A percentile compares a stretch with the other conserved stretches of the same genome.
These are phyloP conservation scores for Cytospora piceae DNA, from an alignment of 2,329 filamentous ascomycete genomes.

Conservation along the genomic window DNA sequence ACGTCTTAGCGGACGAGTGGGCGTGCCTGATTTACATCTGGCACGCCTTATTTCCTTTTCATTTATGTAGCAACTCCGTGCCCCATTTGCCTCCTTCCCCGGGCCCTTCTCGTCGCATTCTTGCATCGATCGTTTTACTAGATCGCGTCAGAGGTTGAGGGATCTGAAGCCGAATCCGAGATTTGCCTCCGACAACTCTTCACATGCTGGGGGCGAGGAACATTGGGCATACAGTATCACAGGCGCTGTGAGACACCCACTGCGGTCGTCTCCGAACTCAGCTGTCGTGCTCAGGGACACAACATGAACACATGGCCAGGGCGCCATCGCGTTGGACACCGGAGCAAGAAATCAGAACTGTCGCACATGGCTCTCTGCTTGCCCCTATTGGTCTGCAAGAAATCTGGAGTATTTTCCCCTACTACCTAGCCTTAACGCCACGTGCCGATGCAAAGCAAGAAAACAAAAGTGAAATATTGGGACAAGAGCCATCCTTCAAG, in stretches of 20 bases:
- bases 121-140: neutral
- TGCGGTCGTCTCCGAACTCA: neutral
- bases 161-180: neutral
- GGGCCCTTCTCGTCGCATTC: neutral
- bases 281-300: slow-evolving; percentile 1
- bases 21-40: neutral
- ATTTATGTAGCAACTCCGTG: neutral
- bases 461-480: slow-evolving; percentile 15
- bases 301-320: slow-evolving; percentile 8
- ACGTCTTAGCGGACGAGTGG: neutral
- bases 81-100: neutral
- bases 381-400: neutral
- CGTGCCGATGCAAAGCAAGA: slow-evolving; percentile 28
- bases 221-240: neutral
- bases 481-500: neutral
- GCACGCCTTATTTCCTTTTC: neutral
- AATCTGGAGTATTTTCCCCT: slow-evolving; percentile 11
- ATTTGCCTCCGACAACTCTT: neutral
- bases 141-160: neutral
- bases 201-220: neutral
- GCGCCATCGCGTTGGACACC: neutral
- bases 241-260: neutral
- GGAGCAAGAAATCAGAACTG: neutral
- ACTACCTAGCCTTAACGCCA: slow-evolving; percentile 31
- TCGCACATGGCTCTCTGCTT: neutral